Percentiles rank a stretch among this genome's conserved stretches.
phyloP scores from a whole-genome alignment of 1,284 basidiomycete genomes.

The Rhodotorula sp. region DNA sequence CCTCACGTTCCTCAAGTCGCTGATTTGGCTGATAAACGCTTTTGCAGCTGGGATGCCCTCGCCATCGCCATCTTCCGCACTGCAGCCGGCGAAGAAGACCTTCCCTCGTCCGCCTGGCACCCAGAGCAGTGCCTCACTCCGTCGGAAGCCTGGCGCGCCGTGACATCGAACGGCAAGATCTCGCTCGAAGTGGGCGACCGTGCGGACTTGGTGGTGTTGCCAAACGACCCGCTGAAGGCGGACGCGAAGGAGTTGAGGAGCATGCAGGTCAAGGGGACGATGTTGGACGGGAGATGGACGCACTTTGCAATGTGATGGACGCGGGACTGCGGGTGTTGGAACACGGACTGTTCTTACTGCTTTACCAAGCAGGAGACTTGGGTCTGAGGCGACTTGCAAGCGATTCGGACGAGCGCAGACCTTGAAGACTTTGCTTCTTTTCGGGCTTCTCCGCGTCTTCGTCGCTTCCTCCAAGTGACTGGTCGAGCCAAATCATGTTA shows the following conservation, averaged over 20 bases:
- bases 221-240: slow-evolving; percentile 40
- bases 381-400: no score
- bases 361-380: no score
- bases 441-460: no score
- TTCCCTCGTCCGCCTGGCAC: slow-evolving; percentile 27
- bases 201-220: slow-evolving; percentile 44
- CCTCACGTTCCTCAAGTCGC: not conserved
- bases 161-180: slow-evolving; percentile 33
- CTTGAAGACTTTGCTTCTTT: no score
- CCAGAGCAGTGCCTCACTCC: slow-evolving; percentile 37
- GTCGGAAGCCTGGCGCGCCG: slow-evolving; percentile 31
- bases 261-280: slow-evolving; percentile 44
- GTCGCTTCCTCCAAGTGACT: no score
- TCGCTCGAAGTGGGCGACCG: slow-evolving; percentile 40
- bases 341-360: no score
- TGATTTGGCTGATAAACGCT: no score
- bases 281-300: slow-evolving; percentile 47
- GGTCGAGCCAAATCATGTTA: no score
- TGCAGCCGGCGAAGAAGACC: slow-evolving; percentile 26
- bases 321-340: no score
- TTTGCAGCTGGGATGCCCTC: slow-evolving; percentile 42
- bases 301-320: not conserved
- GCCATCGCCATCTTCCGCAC: slow-evolving; percentile 44
- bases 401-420: no score
- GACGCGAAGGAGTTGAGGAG: slow-evolving; percentile 42